Evolutionary conservation across 2,329 filamentous ascomycete genomes (phyloP).

Genomic region (Gliomastix tumulicola): DNA sequence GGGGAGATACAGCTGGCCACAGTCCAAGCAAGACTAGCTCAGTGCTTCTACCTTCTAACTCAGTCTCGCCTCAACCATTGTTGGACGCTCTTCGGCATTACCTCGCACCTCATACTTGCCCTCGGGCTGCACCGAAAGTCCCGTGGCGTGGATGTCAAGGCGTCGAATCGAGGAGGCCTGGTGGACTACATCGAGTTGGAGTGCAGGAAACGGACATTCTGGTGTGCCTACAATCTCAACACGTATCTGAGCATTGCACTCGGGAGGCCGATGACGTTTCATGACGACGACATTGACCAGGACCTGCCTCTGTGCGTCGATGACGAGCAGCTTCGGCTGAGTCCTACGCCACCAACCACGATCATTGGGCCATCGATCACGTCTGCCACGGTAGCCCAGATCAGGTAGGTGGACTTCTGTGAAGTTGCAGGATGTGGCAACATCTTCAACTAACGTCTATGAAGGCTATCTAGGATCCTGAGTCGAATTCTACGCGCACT

Average conservation of each 20-base stretch:
- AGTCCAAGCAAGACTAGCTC: slow-evolving; percentile 31
- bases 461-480: slow-evolving; percentile 22
- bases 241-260: slow-evolving; percentile 57
- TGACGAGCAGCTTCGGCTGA: slow-evolving; percentile 32
- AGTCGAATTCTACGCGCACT: slow-evolving; percentile 23
- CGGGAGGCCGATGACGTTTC: slow-evolving; percentile 53
- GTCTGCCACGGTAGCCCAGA: slow-evolving; percentile 23
- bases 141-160: slow-evolving; percentile 1
- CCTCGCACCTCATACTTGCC: slow-evolving; percentile 26
- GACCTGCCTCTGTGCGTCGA: slow-evolving; percentile 47
- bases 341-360: neutral
- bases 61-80: slow-evolving; percentile 39
- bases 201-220: slow-evolving; percentile 43
- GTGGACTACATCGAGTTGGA: slow-evolving; percentile 25
- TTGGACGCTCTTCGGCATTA: slow-evolving; percentile 37
- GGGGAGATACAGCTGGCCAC: slow-evolving; percentile 29
- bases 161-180: slow-evolving; percentile 4
- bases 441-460: neutral
- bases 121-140: slow-evolving; percentile 30
- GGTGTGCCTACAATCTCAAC: slow-evolving; percentile 58
- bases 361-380: slow-evolving; percentile 13
- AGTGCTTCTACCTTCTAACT: slow-evolving; percentile 35
- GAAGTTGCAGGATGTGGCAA: too few species aligned
- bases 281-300: slow-evolving; percentile 60
- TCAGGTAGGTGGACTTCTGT: slow-evolving; percentile 21